Conservation (phyloP, 2,329 filamentous ascomycete genomes). For the Shiraia bambusicola region DNA sequence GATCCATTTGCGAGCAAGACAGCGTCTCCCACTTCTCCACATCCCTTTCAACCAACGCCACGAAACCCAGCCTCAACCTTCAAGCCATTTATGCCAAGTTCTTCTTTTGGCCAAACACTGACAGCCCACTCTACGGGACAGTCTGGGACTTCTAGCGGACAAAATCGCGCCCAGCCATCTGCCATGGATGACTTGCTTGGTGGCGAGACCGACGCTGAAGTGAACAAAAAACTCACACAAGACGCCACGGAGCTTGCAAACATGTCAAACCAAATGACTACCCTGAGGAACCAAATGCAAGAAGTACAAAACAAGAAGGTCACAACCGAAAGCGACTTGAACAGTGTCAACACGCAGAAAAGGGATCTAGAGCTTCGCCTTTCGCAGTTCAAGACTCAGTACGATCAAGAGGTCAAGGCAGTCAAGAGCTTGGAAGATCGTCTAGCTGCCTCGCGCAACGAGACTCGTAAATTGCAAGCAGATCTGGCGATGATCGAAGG, state of each 20-base stretch:
- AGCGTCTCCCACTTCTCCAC: conserved; percentile 56
- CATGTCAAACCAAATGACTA: conserved; percentile 91
- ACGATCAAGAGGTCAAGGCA: conserved; percentile 89
- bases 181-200: conserved; percentile 77
- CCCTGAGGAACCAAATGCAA: conserved; percentile 89
- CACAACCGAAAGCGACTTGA: conserved; percentile 77
- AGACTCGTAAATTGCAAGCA: conserved; percentile 80
- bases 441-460: conserved; percentile 70
- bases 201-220: conserved; percentile 83
- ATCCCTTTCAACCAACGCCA: conserved; percentile 50
- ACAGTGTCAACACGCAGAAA: conserved; percentile 81
- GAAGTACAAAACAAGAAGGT: conserved; percentile 82
- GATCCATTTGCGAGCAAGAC: conserved; percentile 64
- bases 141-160: conserved; percentile 50
- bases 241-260: conserved; percentile 94
- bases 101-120: conserved; percentile 84
- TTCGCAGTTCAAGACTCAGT: conserved; percentile 80
- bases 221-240: conserved; percentile 81
- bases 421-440: conserved; percentile 84
- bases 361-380: conserved; percentile 88
- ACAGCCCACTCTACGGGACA: conserved; percentile 74
- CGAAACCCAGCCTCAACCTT: conserved; percentile 59
- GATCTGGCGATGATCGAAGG: conserved; percentile 84
- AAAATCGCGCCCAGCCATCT: conserved; percentile 47
- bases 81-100: conserved; percentile 90